Evolutionary conservation across 2,329 filamentous ascomycete species (phyloP), one percentile per base, ranked within the genome.

Genomic region (Aulographum hederae): DNA sequence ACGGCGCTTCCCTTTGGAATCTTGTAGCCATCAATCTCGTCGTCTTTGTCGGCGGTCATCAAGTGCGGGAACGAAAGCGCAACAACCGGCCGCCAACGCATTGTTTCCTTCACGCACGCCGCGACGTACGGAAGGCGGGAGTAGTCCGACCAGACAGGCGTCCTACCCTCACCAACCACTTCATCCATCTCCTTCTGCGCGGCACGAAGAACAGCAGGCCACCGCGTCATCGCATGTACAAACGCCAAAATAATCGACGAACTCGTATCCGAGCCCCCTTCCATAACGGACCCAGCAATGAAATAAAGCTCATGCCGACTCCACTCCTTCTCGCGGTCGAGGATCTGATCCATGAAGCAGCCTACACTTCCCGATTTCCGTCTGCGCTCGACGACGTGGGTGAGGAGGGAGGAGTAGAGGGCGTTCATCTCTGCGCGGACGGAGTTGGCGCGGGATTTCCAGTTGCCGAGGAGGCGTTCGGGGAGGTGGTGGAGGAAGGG

Each of bases 401-500:
- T 14, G 23, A 35, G 36, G 6, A 41, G 37, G 32, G 44, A 34
- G 4, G 33, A 35, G 39, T 42, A 47, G 17, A 44, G 39, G 11
- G 16, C 27, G 21, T 5, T 37, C 39, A 41, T 40, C 21, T 36
- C 16, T 8, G 37, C 17, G 3, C 33, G 18, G 14, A 41, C 37
- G 8, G 35, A 34, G 15, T 19, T 33, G 3, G 40, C 37, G 13
- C 39, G 39, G n/a, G 21, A 25, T n/a, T n/a, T 8, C 21, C 21
- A 25, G 18, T 28, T 29, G 15, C 38, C 41, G 4, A 42, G 17
- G 15, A 43, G 14, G 12, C 8, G n/a, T 21, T 42, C 46, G 0
- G 61, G 61, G 4, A 64, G 38, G 4, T 39, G 47, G 26, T 58
- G 51, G 4, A 63, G 39, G 17, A 54, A 44, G 0, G 59, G 55